Conservation (phyloP, 148 eudicot genomes). For the Chenopodium berlandieri region DNA sequence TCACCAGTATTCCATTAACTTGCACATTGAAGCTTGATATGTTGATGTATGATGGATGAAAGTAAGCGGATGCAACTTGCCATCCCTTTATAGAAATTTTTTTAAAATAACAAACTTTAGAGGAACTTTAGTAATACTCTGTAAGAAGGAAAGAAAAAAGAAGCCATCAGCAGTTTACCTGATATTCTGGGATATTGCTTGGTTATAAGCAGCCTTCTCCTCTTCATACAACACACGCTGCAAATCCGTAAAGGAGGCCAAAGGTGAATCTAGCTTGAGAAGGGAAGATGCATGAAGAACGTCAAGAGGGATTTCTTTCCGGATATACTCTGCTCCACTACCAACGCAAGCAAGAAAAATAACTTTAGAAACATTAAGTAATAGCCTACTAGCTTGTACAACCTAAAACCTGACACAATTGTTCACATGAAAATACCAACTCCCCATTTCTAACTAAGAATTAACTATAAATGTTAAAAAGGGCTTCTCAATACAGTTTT, state of each 20-base stretch:
- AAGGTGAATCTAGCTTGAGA: conserved; percentile 77
- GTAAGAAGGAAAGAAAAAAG: neutral
- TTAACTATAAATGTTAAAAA: neutral
- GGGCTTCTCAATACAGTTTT: neutral
- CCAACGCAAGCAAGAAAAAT: conserved; percentile 24
- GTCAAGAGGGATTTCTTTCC: conserved; percentile 89
- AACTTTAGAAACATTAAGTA: neutral
- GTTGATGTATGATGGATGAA: conserved; percentile 95
- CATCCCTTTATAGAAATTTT: conserved; percentile 48
- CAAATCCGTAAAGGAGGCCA: conserved; percentile 72
- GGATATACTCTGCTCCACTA: conserved; percentile 92
- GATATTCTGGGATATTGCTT: conserved; percentile 67
- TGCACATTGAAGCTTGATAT: conserved; percentile 98
- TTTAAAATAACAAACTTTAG: neutral
- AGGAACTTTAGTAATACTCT: neutral
- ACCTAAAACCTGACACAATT: neutral
- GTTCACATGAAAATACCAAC: neutral
- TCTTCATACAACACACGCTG: conserved; percentile 82
- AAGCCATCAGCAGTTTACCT: conserved; percentile 43
- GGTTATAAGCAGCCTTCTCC: conserved; percentile 85
- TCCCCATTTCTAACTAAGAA: conserved; percentile 1
- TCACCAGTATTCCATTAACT: conserved; percentile 96
- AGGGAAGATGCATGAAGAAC: conserved; percentile 71
- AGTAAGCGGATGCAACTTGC: conserved; percentile 89
- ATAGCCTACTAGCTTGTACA: neutral